Evolutionary conservation across 2,329 filamentous ascomycete species (phyloP).

Genomic region (Pseudonectria foliicola): DNA sequence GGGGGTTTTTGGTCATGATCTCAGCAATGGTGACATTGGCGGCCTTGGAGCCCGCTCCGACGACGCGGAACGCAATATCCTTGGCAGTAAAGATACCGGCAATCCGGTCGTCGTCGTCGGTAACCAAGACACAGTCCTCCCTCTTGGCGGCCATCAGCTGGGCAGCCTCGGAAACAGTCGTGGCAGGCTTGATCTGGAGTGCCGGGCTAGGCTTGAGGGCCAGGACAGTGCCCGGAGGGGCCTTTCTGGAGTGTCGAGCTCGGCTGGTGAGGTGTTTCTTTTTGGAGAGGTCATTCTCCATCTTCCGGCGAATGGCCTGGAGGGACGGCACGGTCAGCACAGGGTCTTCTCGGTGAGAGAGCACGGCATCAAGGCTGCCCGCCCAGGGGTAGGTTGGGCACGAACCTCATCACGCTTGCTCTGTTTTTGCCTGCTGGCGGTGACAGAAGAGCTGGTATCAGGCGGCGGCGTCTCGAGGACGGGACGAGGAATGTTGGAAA

Average conservation of each 20-base stretch:
- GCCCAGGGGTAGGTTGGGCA: slow-evolving; percentile 14
- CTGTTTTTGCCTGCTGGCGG: slow-evolving; percentile 92
- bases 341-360: neutral
- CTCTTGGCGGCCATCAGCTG: slow-evolving; percentile 98
- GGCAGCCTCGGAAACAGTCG: slow-evolving; percentile 89
- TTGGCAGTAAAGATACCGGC: slow-evolving; percentile 99
- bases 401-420: slow-evolving; percentile 96
- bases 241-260: slow-evolving; percentile 81
- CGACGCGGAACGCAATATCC: slow-evolving; percentile 94
- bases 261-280: slow-evolving; percentile 79
- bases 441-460: slow-evolving; percentile 65
- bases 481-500: slow-evolving; percentile 66
- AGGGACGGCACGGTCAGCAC: slow-evolving; percentile 14
- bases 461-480: slow-evolving; percentile 55
- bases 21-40: slow-evolving; percentile 88
- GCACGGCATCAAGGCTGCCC: neutral
- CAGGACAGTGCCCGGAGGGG: slow-evolving; percentile 90
- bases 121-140: slow-evolving; percentile 95
- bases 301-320: slow-evolving; percentile 91
- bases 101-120: slow-evolving; percentile 95
- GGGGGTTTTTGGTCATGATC: slow-evolving; percentile 99
- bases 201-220: slow-evolving; percentile 92
- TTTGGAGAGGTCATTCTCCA: slow-evolving; percentile 96
- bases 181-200: slow-evolving; percentile 92
- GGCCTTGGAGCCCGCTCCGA: slow-evolving; percentile 83